Evolutionary conservation across 163 green algal genomes (phyloP), one percentile per base, ranked within the genome.

Genomic region (Botryococcus braunii): DNA sequence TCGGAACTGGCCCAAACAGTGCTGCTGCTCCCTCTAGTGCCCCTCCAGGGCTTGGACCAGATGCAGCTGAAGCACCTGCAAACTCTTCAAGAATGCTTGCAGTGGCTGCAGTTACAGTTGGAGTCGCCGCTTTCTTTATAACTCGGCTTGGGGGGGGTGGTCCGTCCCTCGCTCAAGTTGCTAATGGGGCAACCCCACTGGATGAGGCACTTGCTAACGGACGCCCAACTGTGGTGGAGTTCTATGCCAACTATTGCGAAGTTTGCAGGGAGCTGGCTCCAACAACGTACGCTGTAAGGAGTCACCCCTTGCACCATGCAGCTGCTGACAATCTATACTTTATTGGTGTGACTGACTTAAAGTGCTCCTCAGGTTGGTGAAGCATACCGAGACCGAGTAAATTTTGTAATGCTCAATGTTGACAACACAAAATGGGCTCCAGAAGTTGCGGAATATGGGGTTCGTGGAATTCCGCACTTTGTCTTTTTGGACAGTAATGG

Each of bases 331-430:
- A 17, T 25, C 56, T 64, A 9, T 4, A 9, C 56, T 35, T 64
- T 52, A 13, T 27, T 13, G 43, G 29, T 47, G 32, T 27, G 23
- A 7, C 4, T 23, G 9, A 49, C 5, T 49, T 21, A 66, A 25
- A 61, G 50, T 29, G 50, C 9, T 61, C 13, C 43, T 13, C 69
- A 75, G 69, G 57, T 92, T 25, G 83, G 97, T 81, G 69, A 88
- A 69, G 63, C 72, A 48, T 96, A 93, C 73, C 70, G 72, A 36
- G 76, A 85, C 38, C 56, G 74, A 39, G 81, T 98, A 9, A 98
- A 98, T 77, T 97, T 96, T 79, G 93, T 98, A 34, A 91, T 95
- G 82, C 79, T 98, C 2, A 98, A 98, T 76, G 85, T 98, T 27
- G 93, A 98, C 29, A 98, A 98, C 82, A 73, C 74, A 36, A 95